Base-by-base conservation (phyloP, 2,329 filamentous ascomycete genomes). In the Chaetomiaceae sp. region DNA sequence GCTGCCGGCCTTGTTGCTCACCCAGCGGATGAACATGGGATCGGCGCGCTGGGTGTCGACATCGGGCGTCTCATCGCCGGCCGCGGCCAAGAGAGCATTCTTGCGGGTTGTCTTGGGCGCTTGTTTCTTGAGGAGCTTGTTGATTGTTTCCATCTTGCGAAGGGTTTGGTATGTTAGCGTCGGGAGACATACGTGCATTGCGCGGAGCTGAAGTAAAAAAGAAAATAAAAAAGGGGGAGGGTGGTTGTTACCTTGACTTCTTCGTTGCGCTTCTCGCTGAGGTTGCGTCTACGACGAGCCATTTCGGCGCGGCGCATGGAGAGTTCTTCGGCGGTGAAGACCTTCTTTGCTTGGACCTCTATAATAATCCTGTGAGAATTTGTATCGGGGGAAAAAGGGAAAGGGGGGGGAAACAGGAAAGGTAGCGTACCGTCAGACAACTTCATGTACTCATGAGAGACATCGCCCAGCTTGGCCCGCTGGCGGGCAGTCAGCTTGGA, bases 101-200 rank as follows among this genome's bases (percentile, higher is more conserved):
- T 79, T 80, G 58, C 76, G 74, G 59, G 79, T 85, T 52, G 81
- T 82, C 69, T 92, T 91, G 21, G 88, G 85, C 1, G 88, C 87
- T 67, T 91, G 89, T 66, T 91, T 90, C 70, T 90, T 90, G 48
- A 94, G 81, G 2, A 94, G 82, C 64, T 91, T 90, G 75, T 94
- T 91, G 78, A 94, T 92, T 0, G 89, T 94, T 75, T 92, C 89
- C 80, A 90, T 89, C 87, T 91, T 3, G 23, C 11, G 21, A 16
- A 3, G 4, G 3, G 11, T 23, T 25, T 13, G 25, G 29, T 27
- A 16, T 8, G 14, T 45, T 32, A 45, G 41, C 18, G 9, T 27
- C 25, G 5, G 25, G 25, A 5, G 25, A 9, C 9, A 27, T 3
- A 25, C 13, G 1, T 33, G 33, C n/a, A n/a, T 16, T 11, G n/a